Conservation (phyloP, 805 yeast genomes). For the Myxozyma geophila region DNA sequence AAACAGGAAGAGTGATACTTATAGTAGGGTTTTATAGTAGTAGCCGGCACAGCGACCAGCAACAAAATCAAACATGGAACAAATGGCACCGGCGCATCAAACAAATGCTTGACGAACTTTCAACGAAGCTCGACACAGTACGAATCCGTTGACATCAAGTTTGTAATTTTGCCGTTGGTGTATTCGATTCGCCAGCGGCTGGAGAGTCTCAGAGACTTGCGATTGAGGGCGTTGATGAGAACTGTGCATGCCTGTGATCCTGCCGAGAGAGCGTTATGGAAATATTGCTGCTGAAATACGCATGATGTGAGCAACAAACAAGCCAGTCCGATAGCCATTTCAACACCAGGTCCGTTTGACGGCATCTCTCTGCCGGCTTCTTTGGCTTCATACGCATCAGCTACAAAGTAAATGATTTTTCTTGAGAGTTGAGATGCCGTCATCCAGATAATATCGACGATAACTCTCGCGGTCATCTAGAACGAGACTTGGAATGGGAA, state of each 20-base stretch:
- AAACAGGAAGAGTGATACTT: constrained; percentile 67
- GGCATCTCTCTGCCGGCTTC: constrained; percentile 31
- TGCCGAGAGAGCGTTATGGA: constrained; percentile 61
- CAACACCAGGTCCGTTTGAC: constrained; percentile 65
- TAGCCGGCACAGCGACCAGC: constrained; percentile 71
- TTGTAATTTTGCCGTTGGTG: constrained; percentile 73
- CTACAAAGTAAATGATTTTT: constrained; percentile 68
- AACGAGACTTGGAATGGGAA: constrained; percentile 46
- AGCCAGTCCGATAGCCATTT: constrained; percentile 73
- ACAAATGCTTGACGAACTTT: constrained; percentile 66
- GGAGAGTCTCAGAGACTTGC: constrained; percentile 67
- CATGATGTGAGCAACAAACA: constrained; percentile 57
- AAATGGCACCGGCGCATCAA: constrained; percentile 67
- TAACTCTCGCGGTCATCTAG: constrained; percentile 43
- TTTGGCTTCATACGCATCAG: constrained; percentile 50
- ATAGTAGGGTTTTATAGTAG: too few species aligned
- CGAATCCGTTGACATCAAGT: constrained; percentile 79
- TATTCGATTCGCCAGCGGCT: constrained; percentile 61
- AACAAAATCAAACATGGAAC: constrained; percentile 67
- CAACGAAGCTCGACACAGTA: constrained; percentile 78
- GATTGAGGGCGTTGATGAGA: constrained; percentile 69
- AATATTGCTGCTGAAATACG: constrained; percentile 61
- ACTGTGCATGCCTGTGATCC: constrained; percentile 77
- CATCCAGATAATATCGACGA: constrained; percentile 49
- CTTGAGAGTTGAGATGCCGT: constrained; percentile 70